These are phyloP conservation scores for Eleusine coracana DNA, from an alignment of 176 grass and related monocot genomes.

Conservation along the genomic window DNA sequence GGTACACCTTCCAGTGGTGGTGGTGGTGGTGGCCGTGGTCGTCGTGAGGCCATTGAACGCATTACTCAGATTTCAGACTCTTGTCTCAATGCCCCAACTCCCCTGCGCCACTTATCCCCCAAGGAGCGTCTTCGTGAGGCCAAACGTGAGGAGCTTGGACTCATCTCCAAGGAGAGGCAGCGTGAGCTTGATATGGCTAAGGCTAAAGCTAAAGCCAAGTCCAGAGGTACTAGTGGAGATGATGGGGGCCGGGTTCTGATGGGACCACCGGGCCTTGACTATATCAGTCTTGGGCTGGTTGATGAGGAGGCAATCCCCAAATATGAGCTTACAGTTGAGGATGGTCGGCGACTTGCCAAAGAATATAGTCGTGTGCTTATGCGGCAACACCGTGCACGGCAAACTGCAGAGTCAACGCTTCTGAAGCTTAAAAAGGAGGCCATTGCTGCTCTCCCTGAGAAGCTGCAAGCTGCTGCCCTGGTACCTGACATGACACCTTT, in stretches of 20 bases:
- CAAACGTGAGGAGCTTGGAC: slow-evolving; percentile 83
- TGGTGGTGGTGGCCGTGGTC: slow-evolving; percentile 27
- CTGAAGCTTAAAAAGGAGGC: slow-evolving; percentile 82
- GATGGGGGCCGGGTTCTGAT: slow-evolving; percentile 52
- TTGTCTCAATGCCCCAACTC: slow-evolving; percentile 71
- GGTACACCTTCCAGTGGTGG: slow-evolving; percentile 37
- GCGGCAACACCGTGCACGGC: slow-evolving; percentile 69
- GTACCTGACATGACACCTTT: slow-evolving; percentile 81
- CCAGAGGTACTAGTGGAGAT: slow-evolving; percentile 39
- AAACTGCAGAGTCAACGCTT: slow-evolving; percentile 66
- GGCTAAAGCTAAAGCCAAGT: slow-evolving; percentile 60
- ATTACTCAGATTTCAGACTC: slow-evolving; percentile 63
- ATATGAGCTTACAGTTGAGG: slow-evolving; percentile 79
- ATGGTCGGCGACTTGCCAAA: slow-evolving; percentile 74
- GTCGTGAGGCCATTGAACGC: slow-evolving; percentile 60
- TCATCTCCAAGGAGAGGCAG: slow-evolving; percentile 81
- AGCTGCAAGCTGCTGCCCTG: slow-evolving; percentile 63
- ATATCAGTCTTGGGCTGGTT: slow-evolving; percentile 82
- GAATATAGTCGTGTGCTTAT: slow-evolving; percentile 86
- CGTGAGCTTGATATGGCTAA: slow-evolving; percentile 76
- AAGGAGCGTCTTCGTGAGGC: slow-evolving; percentile 66
- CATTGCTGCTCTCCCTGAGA: slow-evolving; percentile 69
- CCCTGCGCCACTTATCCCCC: slow-evolving; percentile 55
- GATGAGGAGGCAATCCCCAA: slow-evolving; percentile 76
- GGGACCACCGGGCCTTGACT: slow-evolving; percentile 72